Evolutionary conservation across 1,284 basidiomycete species (phyloP), one percentile per base, ranked within the genome.

Genomic region (Exsudoporus floridanus): DNA sequence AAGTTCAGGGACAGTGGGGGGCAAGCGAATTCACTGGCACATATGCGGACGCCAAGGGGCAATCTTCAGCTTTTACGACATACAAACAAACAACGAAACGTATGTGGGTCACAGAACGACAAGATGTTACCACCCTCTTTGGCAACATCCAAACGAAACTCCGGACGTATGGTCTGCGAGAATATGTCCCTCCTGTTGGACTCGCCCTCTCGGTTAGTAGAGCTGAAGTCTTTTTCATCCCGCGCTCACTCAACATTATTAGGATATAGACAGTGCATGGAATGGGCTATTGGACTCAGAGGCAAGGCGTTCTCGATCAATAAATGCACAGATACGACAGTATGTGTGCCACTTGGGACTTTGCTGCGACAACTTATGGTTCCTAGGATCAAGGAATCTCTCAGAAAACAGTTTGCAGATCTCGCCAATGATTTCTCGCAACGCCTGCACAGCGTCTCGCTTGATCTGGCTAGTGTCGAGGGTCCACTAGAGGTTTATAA

Each of bases 91-190:
- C 88, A 0, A 85, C 79, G 40, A 97, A 98, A 66, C 82, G 94
- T 7, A 76, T 77, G 2, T 96, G 94, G 89, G 92, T 95, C 6
- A 86, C 83, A 3, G 95, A 98, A 71, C 85, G 90, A 62, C 92
- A 94, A 66, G 94, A 96, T 58, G 76, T 98, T 7, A 84, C 88
- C 3, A 92, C 90, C 2, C 78, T 98, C 13, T 91, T 98, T 60
- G 87, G 90, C 5, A 98, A 98, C 65, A 89, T 99, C 34, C 92
- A 95, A 70, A 98, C 94, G 2, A 98, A 98, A 71, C 75, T 99
- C 57, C 84, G 82, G 68, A 98, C 95, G 14, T 98, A 98, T 73
- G 85, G 88, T 12, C 68, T 98, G 56, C 77, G 84, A 48, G 84
- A 90, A 61, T 98, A 95, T 71, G 77, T 87, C 18, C 93, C 94